phyloP scores from a whole-genome alignment of 2,329 filamentous ascomycete species.

The Neofusicoccum umdonicola region DNA sequence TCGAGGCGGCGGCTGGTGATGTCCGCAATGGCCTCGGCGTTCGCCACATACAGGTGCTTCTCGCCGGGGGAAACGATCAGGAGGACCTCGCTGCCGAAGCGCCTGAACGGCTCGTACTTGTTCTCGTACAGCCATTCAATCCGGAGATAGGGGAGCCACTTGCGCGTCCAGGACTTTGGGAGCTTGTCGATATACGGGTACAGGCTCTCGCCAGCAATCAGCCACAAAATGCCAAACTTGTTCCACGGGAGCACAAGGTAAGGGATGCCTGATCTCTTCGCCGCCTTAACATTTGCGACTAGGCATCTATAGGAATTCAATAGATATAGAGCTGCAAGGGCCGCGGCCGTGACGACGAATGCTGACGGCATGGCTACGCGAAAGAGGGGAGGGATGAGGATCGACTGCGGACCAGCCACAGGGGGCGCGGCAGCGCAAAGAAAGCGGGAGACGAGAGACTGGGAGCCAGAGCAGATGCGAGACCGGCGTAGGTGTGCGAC shows the following conservation, averaged over 20 bases:
- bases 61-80: conserved; percentile 59
- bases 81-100: conserved; percentile 60
- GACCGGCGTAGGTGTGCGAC: neutral
- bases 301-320: conserved; percentile 37
- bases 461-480: neutral
- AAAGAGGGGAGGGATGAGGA: neutral
- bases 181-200: conserved; percentile 55
- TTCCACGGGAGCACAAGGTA: conserved; percentile 43
- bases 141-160: conserved; percentile 57
- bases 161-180: conserved; percentile 55
- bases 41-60: conserved; percentile 57
- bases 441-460: neutral
- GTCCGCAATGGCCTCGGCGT: conserved; percentile 64
- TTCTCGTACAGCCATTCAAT: conserved; percentile 61
- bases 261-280: conserved; percentile 48
- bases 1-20: conserved; percentile 65
- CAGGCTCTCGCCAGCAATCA: conserved; percentile 55
- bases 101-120: conserved; percentile 57
- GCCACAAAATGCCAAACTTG: conserved; percentile 55
- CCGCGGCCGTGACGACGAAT: conserved; percentile 27
- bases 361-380: conserved; percentile 25
- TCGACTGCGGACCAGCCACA: neutral
- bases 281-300: conserved; percentile 41
- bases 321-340: conserved; percentile 34
- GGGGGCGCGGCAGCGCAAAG: neutral